Evolutionary conservation across 176 grass and related monocot species (phyloP), one percentile per base, ranked within the genome.

Genomic region (Aegilops longissima): DNA sequence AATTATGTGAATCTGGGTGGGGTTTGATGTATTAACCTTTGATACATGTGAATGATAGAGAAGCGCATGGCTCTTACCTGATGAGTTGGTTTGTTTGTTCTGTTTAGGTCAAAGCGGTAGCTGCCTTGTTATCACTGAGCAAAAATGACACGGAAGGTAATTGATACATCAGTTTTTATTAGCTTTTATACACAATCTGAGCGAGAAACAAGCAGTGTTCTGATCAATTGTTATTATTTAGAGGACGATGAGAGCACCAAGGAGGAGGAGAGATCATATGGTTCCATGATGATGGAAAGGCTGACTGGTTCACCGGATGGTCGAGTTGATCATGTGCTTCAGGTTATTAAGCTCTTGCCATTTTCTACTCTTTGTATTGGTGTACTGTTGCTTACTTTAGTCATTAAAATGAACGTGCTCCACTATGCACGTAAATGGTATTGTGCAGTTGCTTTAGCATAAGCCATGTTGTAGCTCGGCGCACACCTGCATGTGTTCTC

Each of bases 261-360:
- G 38, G 84, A 94, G 82, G 86, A 92, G 72, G 88, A 92, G 65
- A 94, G 82, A 76, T 94, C 92, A 31, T 96, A 98, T 88, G 96
- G 96, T 80, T 92, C 90, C 78, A 82, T 91, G 76, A 98, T 98
- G 96, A 98, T 98, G 88, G 93, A 96, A 86, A 98, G 88, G 81
- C 27, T 98, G 86, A 96, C 96, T 31, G 92, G 92, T 84, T 90
- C 80, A 64, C 64, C 86, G 21, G 90, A 93, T 80, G 96, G 93
- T 47, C 88, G 93, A 40, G 90, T 98, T 84, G 96, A 98, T 87
- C 93, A 98, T 82, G 82, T 95, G 35, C 97, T 99, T 81, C 94
- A 96, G 92, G 96, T 96, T 40, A 94, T 87, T 84, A 34, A 85
- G 24, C 40, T 85, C 81, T 82, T 76, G 58, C 30, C 6, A 13